phyloP scores from a whole-genome alignment of 2,329 filamentous ascomycete genomes.

The Pezicula neosporulosa region DNA sequence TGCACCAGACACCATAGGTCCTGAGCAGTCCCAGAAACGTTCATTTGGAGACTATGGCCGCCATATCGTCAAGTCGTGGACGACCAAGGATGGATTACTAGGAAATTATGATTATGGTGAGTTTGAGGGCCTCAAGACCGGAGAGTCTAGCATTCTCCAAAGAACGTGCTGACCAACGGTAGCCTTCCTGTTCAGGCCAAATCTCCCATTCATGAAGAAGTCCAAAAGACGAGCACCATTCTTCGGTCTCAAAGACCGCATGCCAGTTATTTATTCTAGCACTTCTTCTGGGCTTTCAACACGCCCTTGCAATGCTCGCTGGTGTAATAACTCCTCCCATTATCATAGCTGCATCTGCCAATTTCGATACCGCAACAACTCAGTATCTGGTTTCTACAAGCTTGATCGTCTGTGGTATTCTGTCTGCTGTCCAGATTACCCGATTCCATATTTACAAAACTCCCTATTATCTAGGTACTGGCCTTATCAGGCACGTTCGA shows the following conservation, averaged over 20 bases:
- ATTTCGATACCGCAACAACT: conserved; percentile 53
- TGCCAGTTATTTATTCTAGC: conserved; percentile 75
- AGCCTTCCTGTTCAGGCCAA: conserved; percentile 69
- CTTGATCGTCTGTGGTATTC: conserved; percentile 69
- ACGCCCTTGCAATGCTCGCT: conserved; percentile 73
- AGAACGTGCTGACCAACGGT: conserved; percentile 32
- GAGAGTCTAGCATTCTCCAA: conserved; percentile 45
- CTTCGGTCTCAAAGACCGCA: conserved; percentile 76
- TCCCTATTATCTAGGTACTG: conserved; percentile 72
- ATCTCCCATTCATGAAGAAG: conserved; percentile 77
- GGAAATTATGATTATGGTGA: conserved; percentile 81
- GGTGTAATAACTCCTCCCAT: conserved; percentile 77
- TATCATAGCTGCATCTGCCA: conserved; percentile 58
- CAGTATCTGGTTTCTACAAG: conserved; percentile 63
- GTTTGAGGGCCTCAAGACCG: conserved; percentile 48
- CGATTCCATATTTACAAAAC: conserved; percentile 70
- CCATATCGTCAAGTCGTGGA: conserved; percentile 40
- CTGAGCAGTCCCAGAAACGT: conserved; percentile 35
- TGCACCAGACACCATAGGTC: conserved; percentile 40
- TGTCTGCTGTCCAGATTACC: conserved; percentile 75
- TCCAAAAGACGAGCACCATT: conserved; percentile 62
- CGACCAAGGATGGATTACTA: conserved; percentile 64
- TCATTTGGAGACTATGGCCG: conserved; percentile 36
- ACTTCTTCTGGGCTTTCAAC: conserved; percentile 73
- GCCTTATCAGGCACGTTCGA: conserved; percentile 53